Percentiles rank a stretch among this genome's conserved stretches.
phyloP scores from a whole-genome alignment of 2,329 filamentous ascomycete genomes.

The Allantophomopsis lycopodina region DNA sequence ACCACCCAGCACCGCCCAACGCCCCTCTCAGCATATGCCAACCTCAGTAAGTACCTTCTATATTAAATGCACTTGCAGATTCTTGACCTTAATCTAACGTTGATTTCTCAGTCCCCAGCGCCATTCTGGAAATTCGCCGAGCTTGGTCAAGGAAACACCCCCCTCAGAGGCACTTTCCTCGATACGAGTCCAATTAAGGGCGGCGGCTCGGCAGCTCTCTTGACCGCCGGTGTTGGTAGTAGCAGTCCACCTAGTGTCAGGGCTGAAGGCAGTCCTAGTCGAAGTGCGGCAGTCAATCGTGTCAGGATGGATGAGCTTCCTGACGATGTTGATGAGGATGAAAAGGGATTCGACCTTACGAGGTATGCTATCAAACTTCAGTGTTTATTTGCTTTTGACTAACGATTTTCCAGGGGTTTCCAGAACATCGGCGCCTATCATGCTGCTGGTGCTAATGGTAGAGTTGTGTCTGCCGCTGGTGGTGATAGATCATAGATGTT shows the following conservation, averaged over 20 bases:
- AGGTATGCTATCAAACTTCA: conserved; percentile 8
- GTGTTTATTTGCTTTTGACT: conserved; percentile 7
- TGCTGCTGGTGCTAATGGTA: conserved; percentile 12
- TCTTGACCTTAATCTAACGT: no score
- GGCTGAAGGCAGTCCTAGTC: conserved; percentile 14
- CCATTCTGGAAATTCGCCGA: conserved; percentile 84
- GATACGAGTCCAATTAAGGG: conserved; percentile 46
- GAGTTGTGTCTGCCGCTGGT: conserved; percentile 5
- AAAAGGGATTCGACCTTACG: conserved; percentile 17
- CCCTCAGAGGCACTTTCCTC: conserved; percentile 31
- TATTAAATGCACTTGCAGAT: no score
- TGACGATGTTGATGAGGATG: conserved; percentile 12
- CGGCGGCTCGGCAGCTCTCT: conserved; percentile 23
- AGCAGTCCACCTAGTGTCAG: conserved; percentile 39
- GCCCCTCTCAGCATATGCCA: conserved; percentile 75
- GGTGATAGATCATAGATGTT: neutral
- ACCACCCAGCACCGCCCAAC: conserved; percentile 67
- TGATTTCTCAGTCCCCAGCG: conserved; percentile 37
- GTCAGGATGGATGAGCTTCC: conserved; percentile 8
- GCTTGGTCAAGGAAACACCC: conserved; percentile 50
- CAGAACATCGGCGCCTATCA: conserved; percentile 53
- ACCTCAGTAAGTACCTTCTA: conserved; percentile 38
- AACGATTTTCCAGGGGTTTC: conserved; percentile 31
- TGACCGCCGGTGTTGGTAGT: conserved; percentile 19
- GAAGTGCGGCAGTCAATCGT: conserved; percentile 8